Base-by-base conservation (phyloP, 208 protist species). In the Balamuthia mandrillaris region DNA sequence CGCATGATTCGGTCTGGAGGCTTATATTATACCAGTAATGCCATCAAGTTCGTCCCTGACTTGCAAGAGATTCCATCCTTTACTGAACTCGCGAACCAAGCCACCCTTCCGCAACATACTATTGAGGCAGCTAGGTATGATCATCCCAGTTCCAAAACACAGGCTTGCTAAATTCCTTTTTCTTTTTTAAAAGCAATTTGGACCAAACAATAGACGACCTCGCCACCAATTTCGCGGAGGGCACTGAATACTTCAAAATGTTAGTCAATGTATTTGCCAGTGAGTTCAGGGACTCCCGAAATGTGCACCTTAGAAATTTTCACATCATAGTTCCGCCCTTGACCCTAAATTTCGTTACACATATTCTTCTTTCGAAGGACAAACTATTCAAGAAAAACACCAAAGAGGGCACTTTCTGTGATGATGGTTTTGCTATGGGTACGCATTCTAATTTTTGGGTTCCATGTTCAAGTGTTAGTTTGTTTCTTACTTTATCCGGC, bases 341-440 rank as follows among this genome's bases (percentile, higher is more conserved):
- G 61, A 97, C 95, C 10, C 78, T 98, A 47, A 93, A 94, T 72
- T 97, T 95, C 84, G 93, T 97, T 9, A 96, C 97, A 74, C 86
- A 95, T 52, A 96, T 98, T 66, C 91, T 98, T 33, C 88, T 83
- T 31, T 87, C 94, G 21, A 99, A 99, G 90, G 97, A 98, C 44
- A 94, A 95, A 75, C 89, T 98, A 33, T 87, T 92, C 16, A 96
- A 96, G 79, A 95, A 96, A 84, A 83, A 77, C 44, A 52, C 79
- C 0, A 51, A 86, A 2, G 83, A 77, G n/a, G 78, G 87, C 3
- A 58, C 84, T 10, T 99, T 98, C 87, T 95, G 92, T 0, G 97
- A 99, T 84, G 97, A 99, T 88, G 97, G 97, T 31, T 99, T 98
- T 91, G 96, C 96, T 2, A 92, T 99, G 33, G 96, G 96, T 61